Base-by-base conservation (phyloP, 1,284 basidiomycete species). In the Taiwanofungus camphoratus region DNA sequence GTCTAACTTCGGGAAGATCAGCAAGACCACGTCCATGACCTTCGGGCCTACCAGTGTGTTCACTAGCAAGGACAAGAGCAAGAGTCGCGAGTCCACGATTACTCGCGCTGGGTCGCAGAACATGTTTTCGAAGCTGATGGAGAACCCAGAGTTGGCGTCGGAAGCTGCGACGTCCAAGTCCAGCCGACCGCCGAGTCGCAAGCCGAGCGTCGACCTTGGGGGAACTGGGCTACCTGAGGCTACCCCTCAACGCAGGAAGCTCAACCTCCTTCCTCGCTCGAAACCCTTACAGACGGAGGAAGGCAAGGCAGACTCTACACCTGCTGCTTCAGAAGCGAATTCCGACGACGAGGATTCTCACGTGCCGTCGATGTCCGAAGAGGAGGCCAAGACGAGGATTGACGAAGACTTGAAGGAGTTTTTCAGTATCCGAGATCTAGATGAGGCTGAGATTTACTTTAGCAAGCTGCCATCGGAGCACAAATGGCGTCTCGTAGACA, bases 361-460 rank as follows among this genome's bases (percentile, higher is more conserved):
- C 29, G 60, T 59, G 21, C 56, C 64, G 32, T 68, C 74, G 44
- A 81, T 91, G 78, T 74, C 79, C 1, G 85, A 84, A 52, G 79
- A 71, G 7, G 80, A 83, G 7, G 87, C 82, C 31, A 76, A 78
- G 68, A 77, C 77, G 62, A 90, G 88, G 75, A 84, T 96, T 50
- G 72, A 69, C 24, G 86, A 91, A 56, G 87, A 93, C 59, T 69
- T 71, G 55, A 86, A 86, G 62, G 85, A 90, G 63, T 79, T 83
- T 62, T 82, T 90, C 60, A 74, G 73, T 39, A 74, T 87, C 29
- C 82, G 86, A 56, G 86, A 86, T 58, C 62, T 97, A 45, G 77
- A 82, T 34, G 93, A 98, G 61, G 94, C 88, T 19, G 85, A 93
- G 50, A 78, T 81, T 42, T 91, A 92, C 65, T 87, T 95, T 64